Conservation (phyloP, 1,284 basidiomycete species). For the Leccinum fallax region DNA sequence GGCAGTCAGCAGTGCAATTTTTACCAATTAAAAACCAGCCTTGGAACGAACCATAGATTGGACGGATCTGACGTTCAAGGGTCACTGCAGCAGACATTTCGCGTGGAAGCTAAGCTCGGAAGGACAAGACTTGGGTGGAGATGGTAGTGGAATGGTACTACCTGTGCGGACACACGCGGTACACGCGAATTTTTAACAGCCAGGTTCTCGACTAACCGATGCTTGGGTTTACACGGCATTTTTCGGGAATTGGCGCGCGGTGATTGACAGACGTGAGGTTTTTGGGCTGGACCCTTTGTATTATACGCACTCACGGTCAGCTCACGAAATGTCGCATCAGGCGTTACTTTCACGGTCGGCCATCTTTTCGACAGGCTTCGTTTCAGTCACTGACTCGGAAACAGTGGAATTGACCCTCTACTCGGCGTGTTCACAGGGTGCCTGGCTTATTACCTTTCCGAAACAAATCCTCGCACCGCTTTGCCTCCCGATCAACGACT, state of each 20-base stretch:
- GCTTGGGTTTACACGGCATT: conserved; percentile 30
- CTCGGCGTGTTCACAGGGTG: conserved; percentile 83
- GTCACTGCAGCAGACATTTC: conserved; percentile 47
- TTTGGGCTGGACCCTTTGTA: neutral
- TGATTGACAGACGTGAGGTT: conserved; percentile 15
- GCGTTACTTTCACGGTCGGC: conserved; percentile 56
- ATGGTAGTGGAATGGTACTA: conserved; percentile 2
- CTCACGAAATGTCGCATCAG: conserved; percentile 27
- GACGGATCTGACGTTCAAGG: conserved; percentile 77
- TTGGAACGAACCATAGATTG: conserved; percentile 66
- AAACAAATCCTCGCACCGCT: conserved; percentile 81
- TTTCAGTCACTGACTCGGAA: conserved; percentile 6
- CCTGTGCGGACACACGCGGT: conserved; percentile 8
- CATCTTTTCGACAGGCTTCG: neutral
- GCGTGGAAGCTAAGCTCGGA: conserved; percentile 3
- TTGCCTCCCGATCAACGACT: conserved; percentile 69
- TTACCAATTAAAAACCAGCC: neutral
- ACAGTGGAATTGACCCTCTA: conserved; percentile 68
- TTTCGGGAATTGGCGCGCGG: conserved; percentile 23
- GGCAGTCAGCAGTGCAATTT: conserved; percentile 10
- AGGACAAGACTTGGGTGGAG: neutral
- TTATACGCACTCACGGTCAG: conserved; percentile 3
- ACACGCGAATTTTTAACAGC: conserved; percentile 29
- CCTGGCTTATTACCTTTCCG: conserved; percentile 82
- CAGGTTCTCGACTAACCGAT: conserved; percentile 28